Evolutionary conservation across 352 stramenopile genomes (phyloP).

Genomic region (Phytophthora multivora): DNA sequence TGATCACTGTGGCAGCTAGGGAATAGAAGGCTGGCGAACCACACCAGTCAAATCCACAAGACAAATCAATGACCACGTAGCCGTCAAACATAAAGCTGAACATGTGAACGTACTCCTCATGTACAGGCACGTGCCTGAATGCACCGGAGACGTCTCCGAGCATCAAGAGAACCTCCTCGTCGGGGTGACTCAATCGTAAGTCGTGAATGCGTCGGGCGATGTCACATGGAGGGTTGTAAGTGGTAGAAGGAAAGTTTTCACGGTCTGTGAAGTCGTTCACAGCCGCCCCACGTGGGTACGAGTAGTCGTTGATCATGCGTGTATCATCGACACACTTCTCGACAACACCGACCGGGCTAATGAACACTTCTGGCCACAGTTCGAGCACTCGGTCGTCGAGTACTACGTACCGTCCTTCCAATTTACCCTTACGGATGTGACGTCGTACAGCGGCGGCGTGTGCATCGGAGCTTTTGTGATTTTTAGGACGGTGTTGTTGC

Average conservation of each 20-base stretch:
- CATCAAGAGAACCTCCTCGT: slow-evolving; percentile 17
- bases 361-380: slow-evolving; percentile 4
- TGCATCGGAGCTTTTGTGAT: not conserved
- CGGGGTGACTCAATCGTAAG: not conserved
- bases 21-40: slow-evolving; percentile 32
- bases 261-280: slow-evolving; percentile 27
- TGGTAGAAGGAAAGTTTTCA: not conserved
- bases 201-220: slow-evolving; percentile 20
- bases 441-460: not conserved
- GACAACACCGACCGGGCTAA: slow-evolving; percentile 12
- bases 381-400: not conserved
- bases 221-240: slow-evolving; percentile 22
- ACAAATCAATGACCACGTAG: slow-evolving; percentile 29
- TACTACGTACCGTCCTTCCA: slow-evolving; percentile 7
- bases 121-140: slow-evolving; percentile 32
- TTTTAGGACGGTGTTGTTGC: not conserved
- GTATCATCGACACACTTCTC: not conserved
- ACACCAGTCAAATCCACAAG: slow-evolving; percentile 13
- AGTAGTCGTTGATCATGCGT: slow-evolving; percentile 22
- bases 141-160: slow-evolving; percentile 31
- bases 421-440: slow-evolving; percentile 11
- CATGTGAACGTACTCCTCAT: slow-evolving; percentile 17
- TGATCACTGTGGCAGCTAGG: slow-evolving; percentile 10
- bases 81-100: slow-evolving; percentile 25
- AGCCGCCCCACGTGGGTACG: not conserved